Base-by-base conservation (phyloP, 352 stramenopile genomes). In the Aphanomyces euteiches region DNA sequence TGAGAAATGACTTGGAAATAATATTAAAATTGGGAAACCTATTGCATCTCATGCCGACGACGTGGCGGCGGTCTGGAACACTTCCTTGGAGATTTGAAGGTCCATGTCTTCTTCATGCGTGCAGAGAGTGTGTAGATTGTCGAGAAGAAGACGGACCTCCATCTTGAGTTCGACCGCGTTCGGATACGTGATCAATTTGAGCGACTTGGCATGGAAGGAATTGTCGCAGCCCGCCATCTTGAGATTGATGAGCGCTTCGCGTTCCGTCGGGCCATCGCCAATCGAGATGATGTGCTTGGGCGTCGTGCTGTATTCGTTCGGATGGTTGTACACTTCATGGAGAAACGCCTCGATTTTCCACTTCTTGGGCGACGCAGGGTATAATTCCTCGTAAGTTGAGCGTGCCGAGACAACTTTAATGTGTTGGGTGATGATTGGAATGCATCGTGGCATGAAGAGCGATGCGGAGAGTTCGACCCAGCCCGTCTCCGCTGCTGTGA, bases 341-440 rank as follows among this genome's bases (percentile, higher is more conserved):
- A 90, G 87, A 59, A 96, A 97, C 7, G 89, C 89, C 65, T 93
- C 81, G 47, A 95, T 85, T 69, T 97, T 97, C 90, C 90, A 97
- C 64, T 85, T 83, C 10, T 82, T 81, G 13, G 84, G 84, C 67
- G 88, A 89, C 66, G 90, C 80, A 19, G 88, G 89, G 78, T 92
- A 96, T 75, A 90, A 37, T n/a, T 89, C 87, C 72, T 96, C 89
- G 76, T 96, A 97, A 19, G 85, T 93, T 41, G 87, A 92, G 12
- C 90, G 86, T n/a, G 90, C 90, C n/a, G 88, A 96, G 21, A 96
- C 75, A 38, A 97, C 84, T 70, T 92, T 93, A 45, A 97, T 90
- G 48, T 87, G 77, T 28, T 81, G 87, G 72, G 83, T 82, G 36
- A 97, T 77, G 34, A 93, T 82, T n/a, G 79, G 77, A 58, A 93